These are phyloP conservation scores for Wolfiporia cocos DNA, from an alignment of 1,284 basidiomycete genomes.

Conservation along the genomic window DNA sequence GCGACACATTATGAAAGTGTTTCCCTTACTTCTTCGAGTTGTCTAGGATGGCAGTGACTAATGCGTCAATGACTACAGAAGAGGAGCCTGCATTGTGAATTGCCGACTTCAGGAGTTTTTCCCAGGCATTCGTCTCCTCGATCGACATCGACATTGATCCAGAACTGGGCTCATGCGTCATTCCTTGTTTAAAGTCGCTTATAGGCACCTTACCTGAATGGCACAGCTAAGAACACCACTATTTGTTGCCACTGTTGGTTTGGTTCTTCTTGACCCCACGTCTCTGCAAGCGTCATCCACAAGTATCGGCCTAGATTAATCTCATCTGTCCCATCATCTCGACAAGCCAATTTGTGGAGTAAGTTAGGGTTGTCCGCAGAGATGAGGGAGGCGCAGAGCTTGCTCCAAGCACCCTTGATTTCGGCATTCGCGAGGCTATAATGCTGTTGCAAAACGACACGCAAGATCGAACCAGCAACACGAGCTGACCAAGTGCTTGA, in stretches of 20 bases:
- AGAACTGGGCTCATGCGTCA: not conserved
- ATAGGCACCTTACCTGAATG: slow-evolving; percentile 34
- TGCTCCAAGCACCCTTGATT: slow-evolving; percentile 37
- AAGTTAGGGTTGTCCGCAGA: slow-evolving; percentile 20
- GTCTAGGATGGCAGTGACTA: slow-evolving; percentile 1
- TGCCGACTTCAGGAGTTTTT: slow-evolving; percentile 5
- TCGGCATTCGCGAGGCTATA: slow-evolving; percentile 31
- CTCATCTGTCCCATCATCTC: slow-evolving; percentile 5
- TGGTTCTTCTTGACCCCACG: slow-evolving; percentile 8
- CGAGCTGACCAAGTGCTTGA: slow-evolving; percentile 29
- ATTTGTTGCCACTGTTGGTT: slow-evolving; percentile 30
- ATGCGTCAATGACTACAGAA: slow-evolving; percentile 6
- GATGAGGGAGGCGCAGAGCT: slow-evolving; percentile 40
- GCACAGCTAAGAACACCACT: slow-evolving; percentile 36
- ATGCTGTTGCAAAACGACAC: slow-evolving; percentile 31
- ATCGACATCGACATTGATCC: slow-evolving; percentile 12
- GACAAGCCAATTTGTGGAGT: slow-evolving; percentile 11
- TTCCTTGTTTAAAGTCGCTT: not conserved
- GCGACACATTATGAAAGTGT: not conserved
- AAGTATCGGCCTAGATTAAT: slow-evolving; percentile 14
- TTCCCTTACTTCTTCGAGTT: slow-evolving; percentile 1
- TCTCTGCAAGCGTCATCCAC: slow-evolving; percentile 26
- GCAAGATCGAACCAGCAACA: slow-evolving; percentile 38
- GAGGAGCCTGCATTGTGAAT: slow-evolving; percentile 1
- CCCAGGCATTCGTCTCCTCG: slow-evolving; percentile 10